Evolutionary conservation across 2,329 filamentous ascomycete species (phyloP), one percentile per base, ranked within the genome.

Genomic region (Pseudonectria buxi): DNA sequence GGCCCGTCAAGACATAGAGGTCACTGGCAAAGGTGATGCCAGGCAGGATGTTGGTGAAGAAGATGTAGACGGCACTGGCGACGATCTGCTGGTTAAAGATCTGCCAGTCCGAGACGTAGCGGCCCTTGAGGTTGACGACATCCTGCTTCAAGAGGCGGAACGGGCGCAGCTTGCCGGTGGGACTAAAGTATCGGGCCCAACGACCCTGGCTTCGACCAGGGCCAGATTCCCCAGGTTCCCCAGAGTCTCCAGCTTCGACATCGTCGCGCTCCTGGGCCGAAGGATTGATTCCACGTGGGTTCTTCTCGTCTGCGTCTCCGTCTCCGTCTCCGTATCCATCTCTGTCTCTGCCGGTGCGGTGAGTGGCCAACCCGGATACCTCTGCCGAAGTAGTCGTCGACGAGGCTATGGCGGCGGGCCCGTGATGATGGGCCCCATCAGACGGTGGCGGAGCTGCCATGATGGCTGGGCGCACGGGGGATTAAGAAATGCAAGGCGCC

Each of bases 21-120:
- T 82, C 78, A 52, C 72, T 78, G 1, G 77, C 77, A 56, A 82
- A 82, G 0, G 78, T 82, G 48, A 82, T 81, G 2, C 78, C 77
- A 0, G 78, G 78, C 10, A 83, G 56, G 6, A 82, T 63, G 50
- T 81, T 81, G 18, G 76, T 81, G 51, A 82, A 81, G 62, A 81
- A 81, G 40, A 81, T 69, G 56, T 79, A 81, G 22, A 81, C 69
- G 2, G 77, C 72, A 49, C 75, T 79, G 15, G 78, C 77, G 35
- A 82, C 58, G 6, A 81, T 62, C 26, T 81, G 60, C 49, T 82
- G 78, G 49, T 81, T 81, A 56, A 83, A 81, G 14, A 71, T 45
- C 4, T 58, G 63, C 73, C 72, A 76, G 46, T 76, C 72, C 2
- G 71, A 75, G 2, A 62, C 32, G 48, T 69, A 76, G 45, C 72